These are phyloP conservation scores for Penicillium sp. DNA, from an alignment of 2,329 filamentous ascomycete species.

Conservation along the genomic window DNA sequence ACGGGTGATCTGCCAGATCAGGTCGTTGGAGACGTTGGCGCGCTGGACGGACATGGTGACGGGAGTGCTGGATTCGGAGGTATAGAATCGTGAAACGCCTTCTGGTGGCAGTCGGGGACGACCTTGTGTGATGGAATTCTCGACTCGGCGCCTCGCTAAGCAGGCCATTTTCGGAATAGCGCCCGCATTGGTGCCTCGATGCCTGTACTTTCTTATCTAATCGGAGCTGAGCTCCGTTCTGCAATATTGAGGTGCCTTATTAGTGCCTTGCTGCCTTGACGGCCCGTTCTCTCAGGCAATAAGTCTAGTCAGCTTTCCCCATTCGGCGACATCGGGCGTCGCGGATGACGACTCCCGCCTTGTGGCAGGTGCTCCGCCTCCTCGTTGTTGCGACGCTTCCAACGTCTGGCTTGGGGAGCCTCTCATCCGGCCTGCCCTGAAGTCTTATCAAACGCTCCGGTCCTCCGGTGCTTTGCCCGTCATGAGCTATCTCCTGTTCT, in stretches of 20 bases:
- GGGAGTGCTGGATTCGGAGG: slow-evolving; percentile 28
- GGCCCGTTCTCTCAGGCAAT: neutral
- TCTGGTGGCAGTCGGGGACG: slow-evolving; percentile 3
- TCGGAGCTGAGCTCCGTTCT: neutral
- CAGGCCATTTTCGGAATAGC: slow-evolving; percentile 39
- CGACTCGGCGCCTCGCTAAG: slow-evolving; percentile 40
- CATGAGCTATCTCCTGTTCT: slow-evolving; percentile 78
- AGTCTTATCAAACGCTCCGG: neutral
- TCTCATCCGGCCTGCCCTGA: neutral
- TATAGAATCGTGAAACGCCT: slow-evolving; percentile 28
- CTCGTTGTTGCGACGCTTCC: neutral
- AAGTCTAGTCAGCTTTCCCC: neutral
- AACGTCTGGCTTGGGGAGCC: neutral
- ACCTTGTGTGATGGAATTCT: slow-evolving; percentile 34
- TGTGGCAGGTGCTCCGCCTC: neutral
- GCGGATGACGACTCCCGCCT: neutral
- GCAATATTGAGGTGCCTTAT: neutral
- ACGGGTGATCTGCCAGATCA: slow-evolving; percentile 96
- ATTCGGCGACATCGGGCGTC: slow-evolving; percentile 11
- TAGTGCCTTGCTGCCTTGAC: neutral
- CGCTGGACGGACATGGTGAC: slow-evolving; percentile 52
- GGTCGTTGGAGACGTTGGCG: slow-evolving; percentile 81
- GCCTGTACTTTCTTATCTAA: slow-evolving; percentile 4
- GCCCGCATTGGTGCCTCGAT: slow-evolving; percentile 1
- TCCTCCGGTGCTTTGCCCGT: slow-evolving; percentile 21